Percentiles rank a stretch among this genome's conserved stretches.
phyloP scores from a whole-genome alignment of 345 rosid genomes.

The Rhizophora apiculata region DNA sequence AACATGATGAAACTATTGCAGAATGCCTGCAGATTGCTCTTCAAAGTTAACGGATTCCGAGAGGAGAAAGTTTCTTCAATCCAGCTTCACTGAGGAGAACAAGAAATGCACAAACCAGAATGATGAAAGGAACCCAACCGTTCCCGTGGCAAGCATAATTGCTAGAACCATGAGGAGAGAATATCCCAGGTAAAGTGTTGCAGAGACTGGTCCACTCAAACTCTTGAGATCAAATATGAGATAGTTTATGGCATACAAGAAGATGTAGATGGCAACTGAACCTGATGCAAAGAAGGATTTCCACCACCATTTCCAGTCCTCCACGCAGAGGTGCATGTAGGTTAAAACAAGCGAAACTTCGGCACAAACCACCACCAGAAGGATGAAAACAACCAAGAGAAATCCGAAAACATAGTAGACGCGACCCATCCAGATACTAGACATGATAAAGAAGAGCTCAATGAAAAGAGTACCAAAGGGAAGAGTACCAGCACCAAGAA shows the following conservation, averaged over 20 bases:
- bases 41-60: not conserved
- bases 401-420: slow-evolving; percentile 70
- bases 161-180: slow-evolving; percentile 68
- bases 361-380: slow-evolving; percentile 67
- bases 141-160: slow-evolving; percentile 68
- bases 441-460: slow-evolving; percentile 78
- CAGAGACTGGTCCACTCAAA: slow-evolving; percentile 68
- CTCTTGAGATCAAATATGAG: slow-evolving; percentile 60
- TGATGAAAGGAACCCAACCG: slow-evolving; percentile 65
- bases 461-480: slow-evolving; percentile 75
- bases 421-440: slow-evolving; percentile 77
- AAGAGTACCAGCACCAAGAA: slow-evolving; percentile 73
- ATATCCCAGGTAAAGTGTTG: slow-evolving; percentile 63
- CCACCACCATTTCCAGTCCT: slow-evolving; percentile 85
- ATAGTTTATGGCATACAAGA: slow-evolving; percentile 61
- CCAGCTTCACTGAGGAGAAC: slow-evolving; percentile 75
- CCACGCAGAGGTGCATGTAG: slow-evolving; percentile 75
- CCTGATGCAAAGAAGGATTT: slow-evolving; percentile 75
- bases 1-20: slow-evolving; percentile 1
- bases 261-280: slow-evolving; percentile 66
- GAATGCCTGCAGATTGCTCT: not conserved
- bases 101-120: slow-evolving; percentile 75
- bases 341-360: slow-evolving; percentile 69
- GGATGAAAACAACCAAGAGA: slow-evolving; percentile 54
- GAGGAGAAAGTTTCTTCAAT: slow-evolving; percentile 31